Conservation (phyloP, 75 land plant species). For the Isoetes taiwanensis region DNA sequence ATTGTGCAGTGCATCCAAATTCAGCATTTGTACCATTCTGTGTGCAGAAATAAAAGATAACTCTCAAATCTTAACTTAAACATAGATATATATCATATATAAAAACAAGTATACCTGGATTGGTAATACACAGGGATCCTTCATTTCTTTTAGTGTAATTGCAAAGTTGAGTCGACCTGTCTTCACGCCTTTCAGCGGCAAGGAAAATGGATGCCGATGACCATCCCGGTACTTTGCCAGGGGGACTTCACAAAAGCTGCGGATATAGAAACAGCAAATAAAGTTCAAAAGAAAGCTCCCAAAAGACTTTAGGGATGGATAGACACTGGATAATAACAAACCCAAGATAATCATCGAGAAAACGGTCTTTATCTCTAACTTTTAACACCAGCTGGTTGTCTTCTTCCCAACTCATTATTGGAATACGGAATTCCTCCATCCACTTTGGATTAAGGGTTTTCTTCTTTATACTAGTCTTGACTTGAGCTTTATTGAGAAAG, state of each 20-base stretch:
- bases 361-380: conserved; percentile 76
- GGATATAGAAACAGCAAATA: not conserved
- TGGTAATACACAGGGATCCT: too few relatives aligned
- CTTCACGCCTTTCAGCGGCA: conserved; percentile 56
- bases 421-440: conserved; percentile 72
- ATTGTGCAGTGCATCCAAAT: too few relatives aligned
- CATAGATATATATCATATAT: too few relatives aligned
- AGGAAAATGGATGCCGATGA: conserved; percentile 61
- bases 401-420: conserved; percentile 66
- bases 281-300: not conserved
- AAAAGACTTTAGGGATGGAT: not conserved
- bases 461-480: conserved; percentile 57
- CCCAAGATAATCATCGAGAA: conserved; percentile 82
- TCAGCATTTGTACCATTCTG: too few relatives aligned
- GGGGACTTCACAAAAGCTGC: conserved; percentile 38
- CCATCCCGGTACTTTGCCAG: conserved; percentile 44
- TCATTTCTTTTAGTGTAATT: conserved; percentile 36
- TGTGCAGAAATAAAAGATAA: too few relatives aligned
- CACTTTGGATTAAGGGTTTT: conserved; percentile 84
- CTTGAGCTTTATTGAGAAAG: conserved; percentile 36
- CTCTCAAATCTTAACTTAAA: too few relatives aligned
- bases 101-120: too few relatives aligned
- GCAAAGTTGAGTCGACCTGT: conserved; percentile 65
- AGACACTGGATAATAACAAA: conserved; percentile 9
- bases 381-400: conserved; percentile 44